Base-by-base conservation (phyloP, 768 basidiomycete species). In the Auricularia cornea region DNA sequence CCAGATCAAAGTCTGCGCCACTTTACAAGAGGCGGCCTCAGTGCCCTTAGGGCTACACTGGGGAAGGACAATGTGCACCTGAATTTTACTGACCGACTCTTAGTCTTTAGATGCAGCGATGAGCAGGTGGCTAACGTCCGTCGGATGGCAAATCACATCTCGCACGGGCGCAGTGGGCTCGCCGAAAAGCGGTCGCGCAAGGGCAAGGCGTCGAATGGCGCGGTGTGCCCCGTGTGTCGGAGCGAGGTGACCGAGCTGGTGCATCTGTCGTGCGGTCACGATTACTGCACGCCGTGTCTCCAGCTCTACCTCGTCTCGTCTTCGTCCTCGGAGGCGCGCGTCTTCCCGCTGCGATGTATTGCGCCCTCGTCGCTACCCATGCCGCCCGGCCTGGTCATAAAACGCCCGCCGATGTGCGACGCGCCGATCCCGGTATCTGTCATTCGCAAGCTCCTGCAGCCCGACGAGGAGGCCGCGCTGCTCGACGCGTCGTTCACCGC, bases 271-370 rank as follows among this genome's bases (percentile, higher is more conserved):
- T 92, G 91, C 66, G 84, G 87, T 1, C 90, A 93, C 70, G 68
- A 68, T 1, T 90, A 84, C 82, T 92, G 90, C 70, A 80, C 80
- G 48, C 64, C 77, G 2, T 93, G 90, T 69, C 70, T 92, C 26
- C 67, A 72, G 6, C 72, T 77, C 32, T 92, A 89, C 69, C 76
- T 92, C 26, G 70, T 72, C 2, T 81, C 88, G 1, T 77, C 87
- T 1, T 73, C 81, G n/a, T 82, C 84, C 35, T 83, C 78, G 67
- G 54, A 57, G 11, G 11, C 26, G 6, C 82, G 79, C 56, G 74
- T 72, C 16, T 92, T 92, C 76, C 90, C 91, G 0, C 70, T 92
- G 23, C 81, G 72, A 20, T 93, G 91, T 67, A 78, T 92, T 1
- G 91, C 87, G 4, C 23, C 44, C 11, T 48, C 44, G 44, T 48